phyloP scores from a whole-genome alignment of 2,329 filamentous ascomycete genomes.

The Lasiodiplodia theobromae region DNA sequence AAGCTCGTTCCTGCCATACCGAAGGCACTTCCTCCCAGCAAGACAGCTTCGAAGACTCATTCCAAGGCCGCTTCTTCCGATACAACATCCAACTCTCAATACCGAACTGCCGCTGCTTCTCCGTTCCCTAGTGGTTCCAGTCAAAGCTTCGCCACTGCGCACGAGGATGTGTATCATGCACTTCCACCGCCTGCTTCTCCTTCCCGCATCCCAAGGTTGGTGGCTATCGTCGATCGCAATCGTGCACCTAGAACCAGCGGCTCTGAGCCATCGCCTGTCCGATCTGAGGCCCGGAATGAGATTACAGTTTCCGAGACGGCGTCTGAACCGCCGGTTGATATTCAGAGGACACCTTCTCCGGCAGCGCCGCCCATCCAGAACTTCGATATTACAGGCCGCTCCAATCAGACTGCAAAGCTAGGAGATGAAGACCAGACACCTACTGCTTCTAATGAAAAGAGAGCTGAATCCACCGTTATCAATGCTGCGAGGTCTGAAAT shows the following conservation, averaged over 20 bases:
- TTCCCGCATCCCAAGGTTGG: slow-evolving; percentile 8
- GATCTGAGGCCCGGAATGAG: not conserved
- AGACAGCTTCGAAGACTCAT: not conserved
- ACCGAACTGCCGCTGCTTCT: not conserved
- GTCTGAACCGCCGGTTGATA: not conserved
- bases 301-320: not conserved
- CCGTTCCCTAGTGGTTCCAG: slow-evolving; percentile 12
- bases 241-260: not conserved
- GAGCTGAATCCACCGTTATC: not conserved
- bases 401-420: not conserved
- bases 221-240: not conserved
- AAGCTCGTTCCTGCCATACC: slow-evolving; percentile 11
- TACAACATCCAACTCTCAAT: not conserved
- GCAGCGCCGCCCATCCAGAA: not conserved
- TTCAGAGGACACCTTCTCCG: not conserved
- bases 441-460: not conserved
- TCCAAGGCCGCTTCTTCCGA: not conserved
- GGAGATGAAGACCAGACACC: not conserved
- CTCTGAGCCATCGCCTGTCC: not conserved
- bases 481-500: slow-evolving; percentile 7
- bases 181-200: slow-evolving; percentile 4
- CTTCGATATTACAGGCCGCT: not conserved
- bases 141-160: slow-evolving; percentile 7
- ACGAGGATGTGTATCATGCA: not conserved
- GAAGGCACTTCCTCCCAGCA: not conserved